phyloP scores from a whole-genome alignment of 129 eudicot species.

The Escallonia rubra region DNA sequence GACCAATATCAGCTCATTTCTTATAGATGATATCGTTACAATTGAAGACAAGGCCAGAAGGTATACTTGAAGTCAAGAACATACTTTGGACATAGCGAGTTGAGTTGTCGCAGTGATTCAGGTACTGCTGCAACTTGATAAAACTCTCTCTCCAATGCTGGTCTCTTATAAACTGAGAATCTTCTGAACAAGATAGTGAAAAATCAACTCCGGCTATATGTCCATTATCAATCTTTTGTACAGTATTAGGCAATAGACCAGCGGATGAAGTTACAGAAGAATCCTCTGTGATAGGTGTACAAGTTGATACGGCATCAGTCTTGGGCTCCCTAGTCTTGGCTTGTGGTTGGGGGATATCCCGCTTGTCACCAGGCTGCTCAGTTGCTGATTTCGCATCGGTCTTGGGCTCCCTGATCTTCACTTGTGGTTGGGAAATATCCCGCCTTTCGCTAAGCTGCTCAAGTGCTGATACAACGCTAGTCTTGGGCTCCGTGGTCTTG shows the following conservation, averaged over 20 bases:
- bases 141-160: constrained; percentile 35
- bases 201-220: constrained; percentile 6
- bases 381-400: constrained; percentile 6
- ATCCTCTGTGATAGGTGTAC: constrained; percentile 6
- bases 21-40: background rate
- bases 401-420: constrained; percentile 10
- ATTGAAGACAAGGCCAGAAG: background rate
- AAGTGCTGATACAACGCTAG: constrained; percentile 3
- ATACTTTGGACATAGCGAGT: constrained; percentile 34
- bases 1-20: background rate
- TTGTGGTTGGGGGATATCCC: constrained; percentile 10
- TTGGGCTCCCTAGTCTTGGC: constrained; percentile 11
- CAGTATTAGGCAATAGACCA: too few species aligned
- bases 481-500: constrained; percentile 8
- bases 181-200: constrained; percentile 8
- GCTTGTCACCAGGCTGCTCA: constrained; percentile 10
- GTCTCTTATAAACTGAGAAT: constrained; percentile 6
- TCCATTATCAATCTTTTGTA: constrained; percentile 5
- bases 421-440: constrained; percentile 10
- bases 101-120: constrained; percentile 33
- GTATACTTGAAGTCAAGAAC: constrained; percentile 2
- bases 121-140: constrained; percentile 28
- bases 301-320: constrained; percentile 3
- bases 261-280: background rate
- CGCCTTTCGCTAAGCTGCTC: constrained; percentile 3